Evolutionary conservation across 2,329 filamentous ascomycete genomes (phyloP), one percentile per base, ranked within the genome.

Genomic region (Cladosporium phlei): DNA sequence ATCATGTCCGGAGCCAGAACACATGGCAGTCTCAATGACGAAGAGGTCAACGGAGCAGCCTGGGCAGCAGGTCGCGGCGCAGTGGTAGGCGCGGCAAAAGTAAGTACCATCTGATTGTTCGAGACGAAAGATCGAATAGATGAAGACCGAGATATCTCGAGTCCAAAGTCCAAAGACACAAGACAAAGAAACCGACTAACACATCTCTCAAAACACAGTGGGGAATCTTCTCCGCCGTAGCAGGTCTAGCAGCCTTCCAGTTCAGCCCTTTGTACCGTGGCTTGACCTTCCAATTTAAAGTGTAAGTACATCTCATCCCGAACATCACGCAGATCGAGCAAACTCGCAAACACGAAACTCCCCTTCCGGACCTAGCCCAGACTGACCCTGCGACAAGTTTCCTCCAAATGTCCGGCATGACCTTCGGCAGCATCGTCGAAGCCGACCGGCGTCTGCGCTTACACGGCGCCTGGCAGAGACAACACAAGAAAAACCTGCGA

Each of bases 401-500:
- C 61, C 71, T 90, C 12, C 85, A 89, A 65, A 88, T 89, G 83
- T 86, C 83, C n/a, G 83, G 81, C 50, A 90, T 90, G 86, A 82
- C 86, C n/a, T 60, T 88, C 25, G 86, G 86, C 33, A 76, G 80
- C 59, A 86, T 86, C 76, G 75, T 90, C 45, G 84, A 88, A 69
- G 86, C 85, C 2, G 86, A 91, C 60, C 68, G 72, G 47, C 74
- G 82, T 39, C 72, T 90, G 57, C 75, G 83, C 43, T 69, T 76
- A 49, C 87, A 86, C 57, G 85, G 89, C 64, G 72, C 80, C 10
- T 70, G 72, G 34, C 69, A 88, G 53, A 73, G 85, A 50, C 75
- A 80, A 61, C 77, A 85, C 57, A 79, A 82, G 59, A 77, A 83
- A 49, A 62, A 83, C 48, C 70, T 77, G 38, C 70, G 77, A 25